A percentile compares a stretch with the other conserved stretches of the same genome.
Conservation (phyloP, 2,329 filamentous ascomycete genomes). For the Elsinoe fawcettii region DNA sequence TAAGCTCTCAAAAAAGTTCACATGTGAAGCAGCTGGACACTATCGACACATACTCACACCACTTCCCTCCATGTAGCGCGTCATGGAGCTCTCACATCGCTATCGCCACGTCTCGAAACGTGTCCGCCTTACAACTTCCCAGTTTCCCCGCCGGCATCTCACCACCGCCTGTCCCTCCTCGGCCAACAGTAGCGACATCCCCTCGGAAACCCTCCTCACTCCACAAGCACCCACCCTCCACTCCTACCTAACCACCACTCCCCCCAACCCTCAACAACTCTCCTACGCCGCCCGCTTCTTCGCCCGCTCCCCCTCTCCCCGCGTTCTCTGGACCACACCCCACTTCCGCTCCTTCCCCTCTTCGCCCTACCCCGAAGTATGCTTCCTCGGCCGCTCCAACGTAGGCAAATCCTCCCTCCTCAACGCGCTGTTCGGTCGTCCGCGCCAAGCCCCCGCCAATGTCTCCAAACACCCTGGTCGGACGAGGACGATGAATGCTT, state of each 20-base stretch:
- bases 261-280: conserved; percentile 32
- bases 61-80: background rate
- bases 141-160: background rate
- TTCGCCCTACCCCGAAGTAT: conserved; percentile 51
- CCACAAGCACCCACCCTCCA: conserved; percentile 27
- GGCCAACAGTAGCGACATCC: background rate
- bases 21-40: background rate
- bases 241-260: conserved; percentile 25
- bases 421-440: conserved; percentile 52
- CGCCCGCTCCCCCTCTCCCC: conserved; percentile 34
- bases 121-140: background rate
- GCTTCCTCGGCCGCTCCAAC: conserved; percentile 62
- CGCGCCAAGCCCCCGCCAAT: conserved; percentile 39
- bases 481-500: conserved; percentile 60
- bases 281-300: conserved; percentile 39
- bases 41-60: background rate
- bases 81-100: background rate
- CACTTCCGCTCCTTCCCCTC: conserved; percentile 54
- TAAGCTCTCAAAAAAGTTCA: conserved; percentile 5
- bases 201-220: conserved; percentile 22
- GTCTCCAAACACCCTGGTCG: conserved; percentile 54
- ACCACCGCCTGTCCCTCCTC: conserved; percentile 6
- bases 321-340: conserved; percentile 52
- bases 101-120: background rate
- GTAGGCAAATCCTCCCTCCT: conserved; percentile 62